Base-by-base conservation (phyloP, 371 early-diverging fungal species). In the Rhizopus delemar region DNA sequence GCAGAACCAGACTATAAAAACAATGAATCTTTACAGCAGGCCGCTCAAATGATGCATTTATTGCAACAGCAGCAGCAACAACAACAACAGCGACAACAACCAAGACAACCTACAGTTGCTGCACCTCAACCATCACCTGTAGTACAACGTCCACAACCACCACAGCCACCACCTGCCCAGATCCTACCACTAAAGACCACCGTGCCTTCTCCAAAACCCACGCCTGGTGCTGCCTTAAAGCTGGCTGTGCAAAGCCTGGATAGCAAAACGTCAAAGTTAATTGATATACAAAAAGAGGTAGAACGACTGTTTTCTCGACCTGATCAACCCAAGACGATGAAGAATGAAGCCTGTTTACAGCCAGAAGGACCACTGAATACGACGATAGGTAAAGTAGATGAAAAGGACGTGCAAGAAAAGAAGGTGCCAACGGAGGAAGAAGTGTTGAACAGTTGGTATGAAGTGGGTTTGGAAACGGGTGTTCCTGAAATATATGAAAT, bases 391-490 rank as follows among this genome's bases (percentile, higher is more conserved):
- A 60, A 65, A n/a, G 56, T 60, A 22, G 57, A 50, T 5, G 53
- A 65, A 0, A 39, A 29, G 3, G 50, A 36, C 5, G 41, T 51
- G 9, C 45, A 54, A 8, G 53, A 33, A 5, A 22, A 53, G 3
- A 8, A 39, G 2, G 9, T 33, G 34, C 0, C 3, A 5, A 13
- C 3, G 5, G 53, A 54, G 31, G 32, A 56, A 16, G 64, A 68
- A 34, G 45, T 51, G 1, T 12, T 22, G 9, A 45, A 51, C 56
- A 32, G 50, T 3, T 77, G 77, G 77, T 77, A 77, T 49, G 64
- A 77, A 56, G 59, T 67, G 4, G 77, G 77, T 6, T 73, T 77
- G 77, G 77, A 77, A 46, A 60, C 60, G 0, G 71, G 66, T 53
- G 64, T 69, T 4, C 59, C 59, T 8, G 46, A 51, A n/a, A 11